Percentiles rank a stretch among this genome's conserved stretches.
Conservation (phyloP, 2,329 filamentous ascomycete genomes). For the Penicillium expansum region DNA sequence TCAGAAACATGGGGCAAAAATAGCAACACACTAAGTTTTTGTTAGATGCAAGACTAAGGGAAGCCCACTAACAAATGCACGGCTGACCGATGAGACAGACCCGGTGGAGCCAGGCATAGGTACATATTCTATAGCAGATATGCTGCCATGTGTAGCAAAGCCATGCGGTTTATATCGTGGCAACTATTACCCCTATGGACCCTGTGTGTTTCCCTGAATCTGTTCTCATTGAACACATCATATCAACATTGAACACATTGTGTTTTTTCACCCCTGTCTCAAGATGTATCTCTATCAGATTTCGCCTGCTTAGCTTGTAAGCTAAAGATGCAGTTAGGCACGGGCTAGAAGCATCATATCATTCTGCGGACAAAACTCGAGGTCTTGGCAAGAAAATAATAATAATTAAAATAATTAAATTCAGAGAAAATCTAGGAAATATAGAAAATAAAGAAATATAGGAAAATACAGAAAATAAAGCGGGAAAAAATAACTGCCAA, state of each 20-base stretch:
- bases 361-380: conserved; percentile 6
- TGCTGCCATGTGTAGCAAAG: conserved; percentile 15
- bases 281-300: neutral
- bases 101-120: conserved; percentile 10
- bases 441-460: neutral
- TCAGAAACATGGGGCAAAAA: conserved; percentile 14
- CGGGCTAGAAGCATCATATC: conserved; percentile 3
- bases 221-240: neutral
- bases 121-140: neutral
- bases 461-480: neutral
- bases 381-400: conserved; percentile 1
- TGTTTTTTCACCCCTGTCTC: neutral
- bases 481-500: neutral
- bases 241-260: neutral
- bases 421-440: no score
- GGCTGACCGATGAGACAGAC: conserved; percentile 14
- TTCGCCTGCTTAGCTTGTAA: neutral
- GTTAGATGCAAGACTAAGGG: conserved; percentile 8
- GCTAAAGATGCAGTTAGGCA: conserved; percentile 2
- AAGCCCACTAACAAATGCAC: conserved; percentile 9
- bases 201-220: neutral
- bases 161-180: conserved; percentile 17
- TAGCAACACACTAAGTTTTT: conserved; percentile 13
- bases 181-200: neutral
- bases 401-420: neutral